Evolutionary conservation across 2,329 filamentous ascomycete species (phyloP).

Genomic region (Teratosphaeria pseudoeucalypti): DNA sequence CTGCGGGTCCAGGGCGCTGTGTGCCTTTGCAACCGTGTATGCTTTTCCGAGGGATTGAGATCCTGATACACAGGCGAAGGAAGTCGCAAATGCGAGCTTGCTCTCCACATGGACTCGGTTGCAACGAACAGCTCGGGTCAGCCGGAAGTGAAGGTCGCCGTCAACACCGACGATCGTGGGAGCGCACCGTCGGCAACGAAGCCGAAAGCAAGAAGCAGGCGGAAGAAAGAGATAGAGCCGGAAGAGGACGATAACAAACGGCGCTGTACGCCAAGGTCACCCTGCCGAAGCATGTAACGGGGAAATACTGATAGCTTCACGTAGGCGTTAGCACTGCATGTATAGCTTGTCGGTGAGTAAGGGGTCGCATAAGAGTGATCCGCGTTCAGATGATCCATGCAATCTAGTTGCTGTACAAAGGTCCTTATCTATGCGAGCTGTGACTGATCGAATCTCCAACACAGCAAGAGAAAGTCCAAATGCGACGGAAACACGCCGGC

Average conservation of each 20-base stretch:
- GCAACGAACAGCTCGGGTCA: conserved; percentile 30
- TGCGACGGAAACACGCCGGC: conserved; percentile 87
- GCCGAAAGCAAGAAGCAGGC: background rate
- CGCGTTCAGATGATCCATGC: background rate
- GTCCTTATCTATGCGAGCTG: background rate
- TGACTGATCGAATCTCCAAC: conserved; percentile 3
- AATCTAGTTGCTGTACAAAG: background rate
- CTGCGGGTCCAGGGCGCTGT: background rate
- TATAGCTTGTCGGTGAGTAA: conserved; percentile 17
- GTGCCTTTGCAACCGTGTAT: background rate
- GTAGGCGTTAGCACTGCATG: conserved; percentile 22
- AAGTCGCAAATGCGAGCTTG: background rate
- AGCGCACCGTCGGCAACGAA: background rate
- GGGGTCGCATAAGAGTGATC: background rate
- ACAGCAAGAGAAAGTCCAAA: conserved; percentile 30
- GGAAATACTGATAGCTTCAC: background rate
- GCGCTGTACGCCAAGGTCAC: conserved; percentile 1
- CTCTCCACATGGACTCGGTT: conserved; percentile 36
- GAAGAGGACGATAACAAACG: conserved; percentile 2
- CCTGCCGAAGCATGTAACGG: background rate
- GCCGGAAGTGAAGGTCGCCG: conserved; percentile 2
- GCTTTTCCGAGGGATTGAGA: background rate
- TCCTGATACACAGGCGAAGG: background rate
- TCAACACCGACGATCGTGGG: conserved; percentile 3
- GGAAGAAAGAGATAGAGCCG: background rate